phyloP scores from a whole-genome alignment of 495 filamentous ascomycete genomes.

The Chaetomidium leptoderma region DNA sequence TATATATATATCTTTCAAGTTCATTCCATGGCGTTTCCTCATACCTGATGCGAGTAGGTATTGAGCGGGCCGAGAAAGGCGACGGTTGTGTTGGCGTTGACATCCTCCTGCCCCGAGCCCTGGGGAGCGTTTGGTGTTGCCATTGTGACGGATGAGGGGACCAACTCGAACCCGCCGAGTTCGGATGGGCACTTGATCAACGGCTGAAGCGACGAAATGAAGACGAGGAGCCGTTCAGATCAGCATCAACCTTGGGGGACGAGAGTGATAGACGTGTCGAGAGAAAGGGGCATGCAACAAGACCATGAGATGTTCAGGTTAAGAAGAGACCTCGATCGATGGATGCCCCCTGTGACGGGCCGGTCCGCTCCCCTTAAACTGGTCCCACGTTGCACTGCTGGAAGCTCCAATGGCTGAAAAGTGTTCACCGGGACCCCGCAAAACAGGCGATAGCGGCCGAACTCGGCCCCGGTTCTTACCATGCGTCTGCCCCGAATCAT shows the following conservation, averaged over 20 bases:
- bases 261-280: no score
- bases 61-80: slow-evolving; percentile 79
- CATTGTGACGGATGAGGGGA: neutral
- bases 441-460: slow-evolving; percentile 4
- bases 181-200: no score
- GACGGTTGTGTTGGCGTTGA: slow-evolving; percentile 38
- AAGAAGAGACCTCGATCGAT: neutral
- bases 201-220: no score
- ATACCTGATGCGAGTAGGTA: slow-evolving; percentile 93
- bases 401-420: neutral
- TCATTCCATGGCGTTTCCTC: slow-evolving; percentile 22
- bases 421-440: slow-evolving; percentile 6
- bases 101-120: neutral
- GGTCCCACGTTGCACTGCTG: no score
- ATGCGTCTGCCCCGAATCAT: neutral
- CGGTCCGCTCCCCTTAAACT: slow-evolving; percentile 1
- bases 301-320: neutral
- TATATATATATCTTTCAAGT: neutral
- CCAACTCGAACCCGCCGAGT: no score
- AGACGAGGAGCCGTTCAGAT: no score
- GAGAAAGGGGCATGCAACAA: no score
- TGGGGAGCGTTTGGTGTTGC: neutral
- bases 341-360: neutral
- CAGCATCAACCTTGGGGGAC: no score
- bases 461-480: slow-evolving; percentile 1